Base-by-base conservation (phyloP, 2,329 filamentous ascomycete species). In the Penicillium hordei region DNA sequence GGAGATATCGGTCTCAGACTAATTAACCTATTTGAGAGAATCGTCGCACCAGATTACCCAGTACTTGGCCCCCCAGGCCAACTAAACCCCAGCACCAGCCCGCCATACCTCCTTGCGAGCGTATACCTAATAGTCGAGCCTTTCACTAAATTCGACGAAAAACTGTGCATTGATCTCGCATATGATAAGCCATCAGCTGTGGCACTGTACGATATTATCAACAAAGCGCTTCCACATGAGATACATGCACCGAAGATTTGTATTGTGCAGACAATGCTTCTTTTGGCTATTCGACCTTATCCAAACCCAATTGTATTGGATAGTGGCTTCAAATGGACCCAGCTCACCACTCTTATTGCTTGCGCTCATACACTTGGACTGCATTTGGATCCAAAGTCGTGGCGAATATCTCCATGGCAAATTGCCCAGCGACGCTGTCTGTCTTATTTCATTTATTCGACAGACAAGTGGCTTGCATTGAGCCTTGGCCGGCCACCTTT, bases 121-220 rank as follows among this genome's bases (percentile, higher is more conserved):
- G 29, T 31, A 31, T 31, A 31, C 4, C 29, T 31, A 31, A 31
- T 31, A 31, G 29, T 31, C 2, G 29, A 31, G 10, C 29, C 29
- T 31, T 54, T 54, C 25, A 54, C 52, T 10, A 54, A 54, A 31
- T 54, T 54, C 15, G 42, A 54, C 19, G 52, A 54, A 40, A 48
- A 25, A 33, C 25, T 54, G 17, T 54, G 43, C 43, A 48, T 54
- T 40, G 52, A 54, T 33, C 52, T 54, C 4, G 52, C 52, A 13
- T 54, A 54, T 13, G 52, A 48, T 19, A 54, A 54, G 27, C 52
- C 52, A 21, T 54, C 52, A n/a, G 9, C 4, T 8, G 44, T 36
- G 6, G 43, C 52, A 10, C 19, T 54, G 5, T 38, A 48, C 15
- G 15, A 19, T n/a, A 54, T 54, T 15, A 54, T 54, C 29, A 31